phyloP scores from a whole-genome alignment of 2,329 filamentous ascomycete species.

The Anthostomella pinea region DNA sequence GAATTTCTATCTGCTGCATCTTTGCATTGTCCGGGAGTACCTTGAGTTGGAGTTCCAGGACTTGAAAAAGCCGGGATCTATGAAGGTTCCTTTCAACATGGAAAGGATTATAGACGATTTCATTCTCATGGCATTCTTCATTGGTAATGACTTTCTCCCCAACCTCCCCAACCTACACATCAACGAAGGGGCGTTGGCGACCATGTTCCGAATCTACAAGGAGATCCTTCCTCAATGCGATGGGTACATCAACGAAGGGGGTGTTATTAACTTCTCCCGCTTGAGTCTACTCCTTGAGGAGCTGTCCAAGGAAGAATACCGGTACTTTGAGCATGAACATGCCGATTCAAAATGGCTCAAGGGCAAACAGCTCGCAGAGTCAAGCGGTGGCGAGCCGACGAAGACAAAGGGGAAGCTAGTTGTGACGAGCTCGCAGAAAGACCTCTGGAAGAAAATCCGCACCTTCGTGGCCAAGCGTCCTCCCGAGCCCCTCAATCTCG shows the following conservation, averaged over 20 bases:
- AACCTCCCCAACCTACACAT: constrained; percentile 96
- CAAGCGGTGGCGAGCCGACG: constrained; percentile 61
- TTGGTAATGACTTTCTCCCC: constrained; percentile 97
- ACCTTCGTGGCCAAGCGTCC: constrained; percentile 74
- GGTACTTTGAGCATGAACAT: constrained; percentile 90
- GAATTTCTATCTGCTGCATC: constrained; percentile 95
- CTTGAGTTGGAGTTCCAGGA: constrained; percentile 96
- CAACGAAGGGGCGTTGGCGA: constrained; percentile 92
- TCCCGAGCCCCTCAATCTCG: constrained; percentile 67
- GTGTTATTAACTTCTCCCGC: constrained; percentile 83
- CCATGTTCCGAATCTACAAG: constrained; percentile 98
- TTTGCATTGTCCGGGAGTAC: constrained; percentile 97
- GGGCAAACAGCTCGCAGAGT: constrained; percentile 73
- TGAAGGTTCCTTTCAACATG: constrained; percentile 83
- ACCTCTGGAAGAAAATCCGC: constrained; percentile 78
- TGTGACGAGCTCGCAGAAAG: constrained; percentile 76
- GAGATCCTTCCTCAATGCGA: constrained; percentile 79
- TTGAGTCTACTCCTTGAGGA: constrained; percentile 76
- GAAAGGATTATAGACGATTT: constrained; percentile 98
- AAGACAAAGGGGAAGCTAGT: constrained; percentile 61
- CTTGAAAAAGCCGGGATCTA: constrained; percentile 67
- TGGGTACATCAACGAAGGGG: constrained; percentile 95
- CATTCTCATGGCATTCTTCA: constrained; percentile 98
- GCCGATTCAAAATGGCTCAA: constrained; percentile 89
- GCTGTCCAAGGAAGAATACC: constrained; percentile 81